Conservation (phyloP, 345 rosid species). For the Erysimum cheiranthoides region DNA sequence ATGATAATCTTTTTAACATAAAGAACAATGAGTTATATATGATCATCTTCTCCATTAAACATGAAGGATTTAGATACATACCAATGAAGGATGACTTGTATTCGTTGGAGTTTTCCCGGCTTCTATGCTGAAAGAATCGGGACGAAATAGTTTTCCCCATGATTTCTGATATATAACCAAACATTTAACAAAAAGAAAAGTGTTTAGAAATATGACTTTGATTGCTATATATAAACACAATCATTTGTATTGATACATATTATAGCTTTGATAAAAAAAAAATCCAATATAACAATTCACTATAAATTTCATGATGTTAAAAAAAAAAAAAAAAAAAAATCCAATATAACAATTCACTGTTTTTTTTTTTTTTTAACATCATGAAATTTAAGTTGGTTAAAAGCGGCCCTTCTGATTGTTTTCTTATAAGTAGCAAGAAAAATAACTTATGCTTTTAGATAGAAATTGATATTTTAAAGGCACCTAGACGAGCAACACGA, state of each 20-base stretch:
- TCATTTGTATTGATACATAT: background rate
- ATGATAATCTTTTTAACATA: background rate
- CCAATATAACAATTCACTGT: background rate
- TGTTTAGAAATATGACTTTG: background rate
- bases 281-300: background rate
- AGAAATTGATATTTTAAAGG: background rate
- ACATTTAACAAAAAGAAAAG: background rate
- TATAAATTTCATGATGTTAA: too few relatives aligned
- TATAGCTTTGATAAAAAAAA: background rate
- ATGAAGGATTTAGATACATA: background rate
- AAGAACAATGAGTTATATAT: too few relatives aligned
- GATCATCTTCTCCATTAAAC: background rate
- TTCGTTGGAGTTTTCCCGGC: slow-evolving; percentile 58
- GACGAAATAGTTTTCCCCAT: slow-evolving; percentile 73
- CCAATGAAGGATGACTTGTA: slow-evolving; percentile 43
- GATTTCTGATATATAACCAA: slow-evolving; percentile 46
- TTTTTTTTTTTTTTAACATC: background rate
- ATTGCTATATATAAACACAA: background rate
- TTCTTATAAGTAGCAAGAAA: background rate
- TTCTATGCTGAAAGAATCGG: slow-evolving; percentile 77
- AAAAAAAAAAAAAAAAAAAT: too few relatives aligned
- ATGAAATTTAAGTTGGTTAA: background rate
- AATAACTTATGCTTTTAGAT: background rate
- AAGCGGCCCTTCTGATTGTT: background rate
- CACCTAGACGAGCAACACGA: background rate